phyloP scores from a whole-genome alignment of 192 early-diverging fungal genomes.

The Diversispora epigaea region DNA sequence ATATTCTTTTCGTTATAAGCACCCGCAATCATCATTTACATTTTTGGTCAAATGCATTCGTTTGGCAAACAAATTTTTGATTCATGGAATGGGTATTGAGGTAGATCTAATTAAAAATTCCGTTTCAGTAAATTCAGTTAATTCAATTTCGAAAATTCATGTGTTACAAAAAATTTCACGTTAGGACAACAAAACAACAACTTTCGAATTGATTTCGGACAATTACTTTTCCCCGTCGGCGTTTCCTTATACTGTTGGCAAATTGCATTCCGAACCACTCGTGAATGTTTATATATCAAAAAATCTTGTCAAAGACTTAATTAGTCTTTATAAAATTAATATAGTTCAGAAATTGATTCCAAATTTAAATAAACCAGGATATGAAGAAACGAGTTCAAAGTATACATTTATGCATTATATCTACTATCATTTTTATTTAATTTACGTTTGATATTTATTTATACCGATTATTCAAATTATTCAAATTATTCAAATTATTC shows the following conservation, averaged over 20 bases:
- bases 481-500: too few relatives aligned
- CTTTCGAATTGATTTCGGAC: conserved; percentile 46
- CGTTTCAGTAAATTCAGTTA: too few relatives aligned
- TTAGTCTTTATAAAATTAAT: conserved; percentile 59
- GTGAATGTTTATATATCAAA: conserved; percentile 61
- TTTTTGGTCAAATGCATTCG: conserved; percentile 68
- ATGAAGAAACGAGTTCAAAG: conserved; percentile 50
- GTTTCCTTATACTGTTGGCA: conserved; percentile 44
- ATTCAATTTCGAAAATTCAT: too few relatives aligned
- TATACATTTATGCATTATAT: conserved; percentile 15
- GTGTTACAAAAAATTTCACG: conserved; percentile 1
- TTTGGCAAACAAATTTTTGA: conserved; percentile 59
- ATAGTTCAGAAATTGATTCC: conserved; percentile 69
- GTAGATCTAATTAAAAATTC: too few relatives aligned
- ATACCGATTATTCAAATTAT: too few relatives aligned
- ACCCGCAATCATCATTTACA: conserved; percentile 64
- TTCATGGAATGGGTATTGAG: conserved; percentile 67
- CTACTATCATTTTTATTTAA: too few relatives aligned
- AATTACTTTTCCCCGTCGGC: conserved; percentile 55
- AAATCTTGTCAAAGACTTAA: conserved; percentile 56
- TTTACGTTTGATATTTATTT: too few relatives aligned
- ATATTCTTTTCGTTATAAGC: conserved; percentile 65
- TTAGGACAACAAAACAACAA: conserved; percentile 54
- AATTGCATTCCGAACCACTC: conserved; percentile 41
- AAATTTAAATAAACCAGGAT: conserved; percentile 69